Evolutionary conservation across 2,329 filamentous ascomycete genomes (phyloP).

Genomic region (Periconia sp.): DNA sequence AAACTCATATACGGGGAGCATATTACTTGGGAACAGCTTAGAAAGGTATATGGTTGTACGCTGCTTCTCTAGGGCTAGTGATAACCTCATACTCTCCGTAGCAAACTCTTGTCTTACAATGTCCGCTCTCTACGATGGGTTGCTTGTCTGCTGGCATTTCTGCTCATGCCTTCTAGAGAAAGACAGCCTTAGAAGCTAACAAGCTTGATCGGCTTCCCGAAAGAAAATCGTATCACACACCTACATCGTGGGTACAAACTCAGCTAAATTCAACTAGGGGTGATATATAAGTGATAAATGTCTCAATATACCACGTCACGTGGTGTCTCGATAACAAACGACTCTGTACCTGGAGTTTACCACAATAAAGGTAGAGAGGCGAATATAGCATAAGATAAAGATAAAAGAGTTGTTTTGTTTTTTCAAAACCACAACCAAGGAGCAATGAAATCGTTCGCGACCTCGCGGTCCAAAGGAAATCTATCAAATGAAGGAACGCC

Average conservation of each 20-base stretch:
- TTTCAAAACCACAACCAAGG: too few species aligned
- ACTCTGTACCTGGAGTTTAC: too few species aligned
- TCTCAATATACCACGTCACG: too few species aligned
- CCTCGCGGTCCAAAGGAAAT: too few species aligned
- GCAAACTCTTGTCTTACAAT: conserved; percentile 12
- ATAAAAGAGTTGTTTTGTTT: neutral
- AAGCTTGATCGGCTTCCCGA: conserved; percentile 6
- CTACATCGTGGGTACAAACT: too few species aligned
- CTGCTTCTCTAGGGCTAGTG: conserved; percentile 13
- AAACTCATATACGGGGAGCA: conserved; percentile 18
- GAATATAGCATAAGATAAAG: neutral
- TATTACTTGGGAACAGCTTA: conserved; percentile 18
- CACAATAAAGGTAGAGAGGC: neutral
- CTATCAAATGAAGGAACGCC: neutral
- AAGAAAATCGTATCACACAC: too few species aligned
- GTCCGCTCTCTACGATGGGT: conserved; percentile 13
- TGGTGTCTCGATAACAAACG: too few species aligned
- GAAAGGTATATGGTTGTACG: conserved; percentile 13
- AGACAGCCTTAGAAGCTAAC: conserved; percentile 6
- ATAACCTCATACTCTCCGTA: conserved; percentile 8
- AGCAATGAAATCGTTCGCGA: too few species aligned
- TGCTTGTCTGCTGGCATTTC: conserved; percentile 15
- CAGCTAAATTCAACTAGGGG: too few species aligned
- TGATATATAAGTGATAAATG: too few species aligned
- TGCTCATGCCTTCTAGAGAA: conserved; percentile 5